Base-by-base conservation (phyloP, 2,329 filamentous ascomycete genomes). In the Penicillium paneum region DNA sequence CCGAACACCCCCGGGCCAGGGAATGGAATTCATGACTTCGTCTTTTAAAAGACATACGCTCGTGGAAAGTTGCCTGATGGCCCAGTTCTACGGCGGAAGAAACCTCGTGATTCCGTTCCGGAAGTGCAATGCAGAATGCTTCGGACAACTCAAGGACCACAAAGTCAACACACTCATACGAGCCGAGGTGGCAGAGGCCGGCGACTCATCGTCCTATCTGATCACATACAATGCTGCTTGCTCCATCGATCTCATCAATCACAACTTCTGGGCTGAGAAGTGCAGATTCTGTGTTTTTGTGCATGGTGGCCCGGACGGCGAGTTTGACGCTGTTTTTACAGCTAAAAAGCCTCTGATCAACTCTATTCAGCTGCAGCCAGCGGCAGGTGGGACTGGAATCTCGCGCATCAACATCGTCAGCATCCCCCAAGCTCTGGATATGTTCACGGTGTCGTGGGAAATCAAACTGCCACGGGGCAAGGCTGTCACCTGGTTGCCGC, bases 121-220 rank as follows among this genome's bases (percentile, higher is more conserved):
- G 5, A 50, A 59, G 24, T 70, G 65, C 35, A 56, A 64, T 21
- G 53, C 49, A 29, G 55, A 53, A 10, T 68, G 59, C 54, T 71
- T 68, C 53, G 69, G 70, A 1, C 61, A 64, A 8, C 31, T 72
- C 34, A 66, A 62, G 35, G 64, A 68, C 36, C 71, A 69, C 19
- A 66, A 62, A 11, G 58, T 72, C 38, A 55, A 38, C 5, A 49
- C 58, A 10, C 53, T 40, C 17, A 57, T 54, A 7, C 58, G 54
- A 5, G 21, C 49, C 1, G 46, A 59, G n/a, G 24, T 67, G 15
- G 38, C 39, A 10, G 29, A 24, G 2, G 24, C 43, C 1, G 7
- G 44, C 3, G 43, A 36, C 8, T 10, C 35, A n/a, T 36, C 11
- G 5, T 34, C n/a, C 5, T 53, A 32, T 15, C 3, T 49, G 0